Evolutionary conservation across 163 green algal genomes (phyloP).

Genomic region (Chlorella variabilis): DNA sequence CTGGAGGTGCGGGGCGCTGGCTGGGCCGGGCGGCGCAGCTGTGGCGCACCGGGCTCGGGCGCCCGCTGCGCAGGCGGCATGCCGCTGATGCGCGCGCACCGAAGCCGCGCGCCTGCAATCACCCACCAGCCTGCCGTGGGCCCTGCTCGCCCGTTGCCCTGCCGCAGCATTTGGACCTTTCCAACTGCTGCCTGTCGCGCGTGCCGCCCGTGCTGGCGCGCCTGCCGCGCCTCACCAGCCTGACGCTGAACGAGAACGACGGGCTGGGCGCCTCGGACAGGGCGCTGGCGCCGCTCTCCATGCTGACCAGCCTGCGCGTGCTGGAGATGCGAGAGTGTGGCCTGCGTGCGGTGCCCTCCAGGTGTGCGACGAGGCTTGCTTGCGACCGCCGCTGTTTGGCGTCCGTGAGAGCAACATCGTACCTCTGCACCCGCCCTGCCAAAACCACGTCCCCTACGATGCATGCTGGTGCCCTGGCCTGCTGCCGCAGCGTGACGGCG

Average conservation of each 20-base stretch:
- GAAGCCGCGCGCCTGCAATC: too few species aligned
- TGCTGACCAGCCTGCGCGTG: constrained; percentile 12
- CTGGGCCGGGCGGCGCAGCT: background rate
- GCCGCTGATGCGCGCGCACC: too few species aligned
- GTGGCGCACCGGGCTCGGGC: too few species aligned
- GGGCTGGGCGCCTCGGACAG: background rate
- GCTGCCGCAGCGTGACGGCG: background rate
- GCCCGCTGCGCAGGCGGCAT: too few species aligned
- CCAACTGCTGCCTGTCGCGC: constrained; percentile 29
- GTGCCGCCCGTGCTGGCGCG: constrained; percentile 28
- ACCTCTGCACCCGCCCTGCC: too few species aligned
- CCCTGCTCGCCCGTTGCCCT: background rate
- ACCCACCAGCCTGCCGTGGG: too few species aligned
- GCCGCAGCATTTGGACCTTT: constrained; percentile 27
- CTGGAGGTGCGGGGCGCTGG: background rate
- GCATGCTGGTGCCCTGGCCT: too few species aligned
- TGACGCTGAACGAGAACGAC: constrained; percentile 32
- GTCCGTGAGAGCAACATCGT: too few species aligned
- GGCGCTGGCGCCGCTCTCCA: constrained; percentile 8
- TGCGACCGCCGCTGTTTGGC: too few species aligned
- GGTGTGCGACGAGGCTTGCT: background rate
- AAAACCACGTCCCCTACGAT: too few species aligned
- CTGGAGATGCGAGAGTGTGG: constrained; percentile 38
- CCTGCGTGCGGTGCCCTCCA: constrained; percentile 8
- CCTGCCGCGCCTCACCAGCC: constrained; percentile 22